Evolutionary conservation across 2,329 filamentous ascomycete species (phyloP), one percentile per base, ranked within the genome.

Genomic region (Colletotrichum shisoi): DNA sequence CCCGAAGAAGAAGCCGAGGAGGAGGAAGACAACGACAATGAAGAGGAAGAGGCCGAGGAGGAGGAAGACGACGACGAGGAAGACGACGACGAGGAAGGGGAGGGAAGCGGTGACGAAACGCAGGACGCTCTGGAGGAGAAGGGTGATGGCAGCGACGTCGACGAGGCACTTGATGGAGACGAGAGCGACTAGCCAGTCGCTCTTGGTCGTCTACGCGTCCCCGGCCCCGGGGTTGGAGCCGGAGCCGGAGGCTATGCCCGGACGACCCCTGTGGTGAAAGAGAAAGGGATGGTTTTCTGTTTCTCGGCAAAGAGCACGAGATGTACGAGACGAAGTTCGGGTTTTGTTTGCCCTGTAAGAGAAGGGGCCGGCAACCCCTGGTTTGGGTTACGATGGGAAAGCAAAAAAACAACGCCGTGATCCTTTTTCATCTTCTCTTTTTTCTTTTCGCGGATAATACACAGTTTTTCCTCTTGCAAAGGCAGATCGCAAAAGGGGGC

Each of bases 131-230:
- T 80, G 11, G 84, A 85, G 44, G 81, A 81, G 60, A 78, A 79
- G 19, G 80, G 80, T 31, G 82, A 82, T 4, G 80, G 81, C 2
- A 84, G 80, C 24, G 80, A 81, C 1, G 84, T 81, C 31, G 87
- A 89, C 64, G 89, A 90, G 70, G 88, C 87, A 13, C 75, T 89
- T 66, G 87, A 89, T 70, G 86, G 84, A 12, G 83, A 85, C 58
- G 87, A 89, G 69, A 88, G 85, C 71, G 85, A 87, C 63, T 87
- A 74, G 37, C 15, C 40, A 34, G 21, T 40, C 3, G 8, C n/a
- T 13, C 39, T 48, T 2, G 27, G n/a, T 34, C 17, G 24, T 51
- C 12, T 11, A 6, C 7, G 9, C 27, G n/a, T n/a, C n/a, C 4
- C 4, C 9, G 3, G 8, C 9, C 7, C 24, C 15, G 48, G 48